Conservation (phyloP, 805 yeast genomes). For the Kuraishia ogatae region DNA sequence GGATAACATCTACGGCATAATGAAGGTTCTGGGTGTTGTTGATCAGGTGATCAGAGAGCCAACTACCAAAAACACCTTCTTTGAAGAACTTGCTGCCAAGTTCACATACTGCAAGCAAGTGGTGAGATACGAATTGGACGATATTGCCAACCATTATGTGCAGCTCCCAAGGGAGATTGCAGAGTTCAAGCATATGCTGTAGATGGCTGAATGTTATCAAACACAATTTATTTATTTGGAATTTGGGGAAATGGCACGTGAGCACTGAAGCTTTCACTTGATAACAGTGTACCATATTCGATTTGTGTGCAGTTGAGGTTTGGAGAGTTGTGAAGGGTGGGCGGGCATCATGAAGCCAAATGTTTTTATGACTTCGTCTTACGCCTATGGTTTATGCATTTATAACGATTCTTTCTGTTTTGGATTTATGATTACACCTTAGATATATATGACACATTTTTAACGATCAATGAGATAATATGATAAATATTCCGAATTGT, state of each 20-base stretch:
- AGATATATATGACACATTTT: not conserved
- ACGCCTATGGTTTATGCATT: not conserved
- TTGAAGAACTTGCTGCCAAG: constrained; percentile 12
- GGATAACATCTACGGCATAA: constrained; percentile 26
- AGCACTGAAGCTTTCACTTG: not conserved
- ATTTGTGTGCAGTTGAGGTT: too few species aligned
- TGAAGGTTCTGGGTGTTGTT: constrained; percentile 15
- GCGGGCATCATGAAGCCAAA: not conserved
- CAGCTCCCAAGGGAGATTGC: constrained; percentile 20
- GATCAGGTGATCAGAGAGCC: not conserved
- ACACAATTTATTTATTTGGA: too few species aligned
- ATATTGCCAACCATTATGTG: constrained; percentile 24
- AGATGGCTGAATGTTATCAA: not conserved
- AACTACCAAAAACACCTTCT: not conserved
- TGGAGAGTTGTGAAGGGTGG: not conserved
- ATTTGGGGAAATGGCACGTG: not conserved
- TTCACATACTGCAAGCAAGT: constrained; percentile 19
- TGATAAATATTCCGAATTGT: not conserved
- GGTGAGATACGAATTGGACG: constrained; percentile 24
- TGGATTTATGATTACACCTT: not conserved
- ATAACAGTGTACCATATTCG: too few species aligned
- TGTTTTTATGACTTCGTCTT: too few species aligned
- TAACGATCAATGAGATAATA: not conserved
- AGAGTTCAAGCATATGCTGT: constrained; percentile 13
- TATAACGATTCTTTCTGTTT: not conserved